Percentiles rank a stretch among this genome's conserved stretches.
phyloP scores from a whole-genome alignment of 2,329 filamentous ascomycete species.

The Phaeosphaeria sp. region DNA sequence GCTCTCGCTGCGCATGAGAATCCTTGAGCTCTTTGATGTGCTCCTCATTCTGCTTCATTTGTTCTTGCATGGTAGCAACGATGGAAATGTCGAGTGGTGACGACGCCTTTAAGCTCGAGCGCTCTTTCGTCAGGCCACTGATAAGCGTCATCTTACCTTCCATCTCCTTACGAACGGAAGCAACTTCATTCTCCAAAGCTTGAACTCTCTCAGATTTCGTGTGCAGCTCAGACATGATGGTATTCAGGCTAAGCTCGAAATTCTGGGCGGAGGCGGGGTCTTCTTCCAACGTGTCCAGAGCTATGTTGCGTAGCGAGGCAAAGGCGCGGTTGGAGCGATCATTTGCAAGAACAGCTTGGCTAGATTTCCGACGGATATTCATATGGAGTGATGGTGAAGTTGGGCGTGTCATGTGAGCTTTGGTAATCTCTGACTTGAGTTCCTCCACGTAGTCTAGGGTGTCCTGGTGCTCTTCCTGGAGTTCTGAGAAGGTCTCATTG shows the following conservation, averaged over 20 bases:
- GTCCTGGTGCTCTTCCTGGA: slow-evolving; percentile 82
- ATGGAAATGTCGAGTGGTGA: slow-evolving; percentile 91
- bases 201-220: slow-evolving; percentile 87
- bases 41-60: slow-evolving; percentile 83
- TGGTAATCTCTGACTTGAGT: slow-evolving; percentile 84
- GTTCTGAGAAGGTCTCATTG: slow-evolving; percentile 77
- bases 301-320: slow-evolving; percentile 86
- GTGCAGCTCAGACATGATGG: slow-evolving; percentile 91
- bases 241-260: slow-evolving; percentile 90
- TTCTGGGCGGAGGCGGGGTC: slow-evolving; percentile 86
- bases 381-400: slow-evolving; percentile 73
- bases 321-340: slow-evolving; percentile 93
- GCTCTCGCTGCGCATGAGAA: slow-evolving; percentile 74
- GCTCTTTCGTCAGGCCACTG: slow-evolving; percentile 87
- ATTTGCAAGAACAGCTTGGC: slow-evolving; percentile 83
- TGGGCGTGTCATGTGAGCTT: slow-evolving; percentile 71
- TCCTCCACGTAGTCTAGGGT: slow-evolving; percentile 87
- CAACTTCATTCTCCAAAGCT: slow-evolving; percentile 83
- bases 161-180: slow-evolving; percentile 90
- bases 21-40: slow-evolving; percentile 78
- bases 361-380: slow-evolving; percentile 91
- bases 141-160: slow-evolving; percentile 97
- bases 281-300: slow-evolving; percentile 81
- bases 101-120: slow-evolving; percentile 81
- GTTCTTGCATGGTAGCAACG: slow-evolving; percentile 83